Percentiles rank a stretch among this genome's conserved stretches.
These are phyloP conservation scores for Diaporthe citriasiana DNA, from an alignment of 2,329 filamentous ascomycete genomes.

Conservation along the genomic window DNA sequence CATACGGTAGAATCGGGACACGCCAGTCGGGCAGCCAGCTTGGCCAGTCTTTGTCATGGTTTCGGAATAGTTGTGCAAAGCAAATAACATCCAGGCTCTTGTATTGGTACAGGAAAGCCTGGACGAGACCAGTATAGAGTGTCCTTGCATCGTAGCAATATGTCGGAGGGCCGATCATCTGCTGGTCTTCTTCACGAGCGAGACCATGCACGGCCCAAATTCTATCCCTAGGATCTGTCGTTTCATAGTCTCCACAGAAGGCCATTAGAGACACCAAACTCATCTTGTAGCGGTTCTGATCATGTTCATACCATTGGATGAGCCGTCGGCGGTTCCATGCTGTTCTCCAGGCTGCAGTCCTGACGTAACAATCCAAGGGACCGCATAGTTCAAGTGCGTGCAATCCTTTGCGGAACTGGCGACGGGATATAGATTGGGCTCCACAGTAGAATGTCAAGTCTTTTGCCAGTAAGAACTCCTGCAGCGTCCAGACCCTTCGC, in stretches of 20 bases:
- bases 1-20: constrained; percentile 7
- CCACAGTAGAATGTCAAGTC: constrained; percentile 35
- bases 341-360: constrained; percentile 5
- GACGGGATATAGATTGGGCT: constrained; percentile 6
- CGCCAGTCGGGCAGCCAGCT: constrained; percentile 39
- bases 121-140: constrained; percentile 33
- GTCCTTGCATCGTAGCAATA: constrained; percentile 31
- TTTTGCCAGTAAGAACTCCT: constrained; percentile 35
- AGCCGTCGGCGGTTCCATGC: constrained; percentile 35
- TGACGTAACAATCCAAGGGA: constrained; percentile 3
- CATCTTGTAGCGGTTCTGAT: constrained; percentile 25
- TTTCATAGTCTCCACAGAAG: constrained; percentile 36
- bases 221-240: constrained; percentile 35
- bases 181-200: constrained; percentile 24
- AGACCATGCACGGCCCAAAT: constrained; percentile 36
- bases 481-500: constrained; percentile 38
- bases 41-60: constrained; percentile 11
- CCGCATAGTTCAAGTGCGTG: constrained; percentile 32
- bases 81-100: constrained; percentile 36
- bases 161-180: constrained; percentile 34
- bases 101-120: constrained; percentile 17
- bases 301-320: constrained; percentile 34
- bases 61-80: constrained; percentile 34
- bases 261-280: constrained; percentile 33
- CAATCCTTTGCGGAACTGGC: constrained; percentile 18